Conservation (phyloP, 1,284 basidiomycete species). For the Chalciporus sp. region DNA sequence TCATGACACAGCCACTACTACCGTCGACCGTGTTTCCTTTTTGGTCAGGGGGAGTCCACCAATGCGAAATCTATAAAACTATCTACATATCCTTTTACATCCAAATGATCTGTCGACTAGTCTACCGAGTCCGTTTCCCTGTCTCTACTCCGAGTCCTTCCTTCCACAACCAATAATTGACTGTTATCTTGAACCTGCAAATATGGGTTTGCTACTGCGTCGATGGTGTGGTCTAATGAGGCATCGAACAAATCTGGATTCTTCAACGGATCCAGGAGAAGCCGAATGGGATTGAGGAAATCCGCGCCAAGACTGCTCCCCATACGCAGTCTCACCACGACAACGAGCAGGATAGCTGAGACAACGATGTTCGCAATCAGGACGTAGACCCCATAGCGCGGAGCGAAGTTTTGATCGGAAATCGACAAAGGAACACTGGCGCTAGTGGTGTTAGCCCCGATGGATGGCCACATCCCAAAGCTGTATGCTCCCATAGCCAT, state of each 20-base stretch:
- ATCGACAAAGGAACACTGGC: background rate
- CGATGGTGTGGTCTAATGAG: constrained; percentile 11
- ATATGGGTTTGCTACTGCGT: constrained; percentile 10
- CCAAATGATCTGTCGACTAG: too few relatives aligned
- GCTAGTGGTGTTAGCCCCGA: background rate
- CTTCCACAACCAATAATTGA: background rate
- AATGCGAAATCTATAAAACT: too few relatives aligned
- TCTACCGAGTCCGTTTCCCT: background rate
- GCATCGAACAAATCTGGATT: background rate
- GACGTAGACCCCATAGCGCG: constrained; percentile 8
- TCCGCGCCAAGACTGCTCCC: too few relatives aligned
- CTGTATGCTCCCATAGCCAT: constrained; percentile 12
- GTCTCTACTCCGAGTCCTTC: background rate
- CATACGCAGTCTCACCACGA: background rate
- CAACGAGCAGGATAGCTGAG: constrained; percentile 4
- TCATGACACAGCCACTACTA: constrained; percentile 28
- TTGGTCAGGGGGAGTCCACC: too few relatives aligned
- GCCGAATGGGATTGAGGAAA: background rate
- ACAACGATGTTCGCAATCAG: constrained; percentile 11
- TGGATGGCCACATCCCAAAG: background rate
- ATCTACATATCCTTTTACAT: too few relatives aligned
- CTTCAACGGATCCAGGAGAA: background rate
- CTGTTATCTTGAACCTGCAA: background rate
- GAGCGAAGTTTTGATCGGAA: background rate
- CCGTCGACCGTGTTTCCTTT: background rate